Percentiles rank a stretch among this genome's conserved stretches.
phyloP scores from a whole-genome alignment of 1,284 basidiomycete species.

The Sanguinoderma infundibulare region DNA sequence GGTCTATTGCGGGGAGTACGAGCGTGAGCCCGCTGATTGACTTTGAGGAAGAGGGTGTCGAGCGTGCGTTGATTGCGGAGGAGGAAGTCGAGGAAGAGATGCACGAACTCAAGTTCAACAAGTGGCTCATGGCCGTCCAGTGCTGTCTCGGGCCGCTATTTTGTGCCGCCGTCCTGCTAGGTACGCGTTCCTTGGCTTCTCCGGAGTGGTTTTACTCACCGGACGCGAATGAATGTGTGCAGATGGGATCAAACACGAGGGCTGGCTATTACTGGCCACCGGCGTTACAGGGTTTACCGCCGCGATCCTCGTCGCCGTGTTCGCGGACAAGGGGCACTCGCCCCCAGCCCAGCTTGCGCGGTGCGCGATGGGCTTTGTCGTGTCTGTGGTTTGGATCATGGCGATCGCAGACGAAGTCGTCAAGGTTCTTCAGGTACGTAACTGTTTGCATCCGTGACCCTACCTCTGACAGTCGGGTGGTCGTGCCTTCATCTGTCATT shows the following conservation, averaged over 20 bases:
- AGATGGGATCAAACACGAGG: conserved; percentile 61
- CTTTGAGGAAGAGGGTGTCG: conserved; percentile 74
- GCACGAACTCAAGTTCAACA: conserved; percentile 73
- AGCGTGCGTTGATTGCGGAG: conserved; percentile 64
- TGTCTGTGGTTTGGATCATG: conserved; percentile 94
- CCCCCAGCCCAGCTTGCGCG: conserved; percentile 70
- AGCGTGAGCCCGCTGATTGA: conserved; percentile 55
- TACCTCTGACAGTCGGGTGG: neutral
- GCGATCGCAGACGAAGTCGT: conserved; percentile 95
- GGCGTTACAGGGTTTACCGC: conserved; percentile 57
- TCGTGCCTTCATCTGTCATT: neutral
- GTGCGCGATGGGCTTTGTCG: conserved; percentile 88
- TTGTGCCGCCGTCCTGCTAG: conserved; percentile 74
- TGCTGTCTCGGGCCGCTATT: conserved; percentile 82
- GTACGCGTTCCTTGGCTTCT: conserved; percentile 52
- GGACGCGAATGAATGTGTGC: conserved; percentile 2
- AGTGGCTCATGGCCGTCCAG: conserved; percentile 82
- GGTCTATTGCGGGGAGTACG: conserved; percentile 38
- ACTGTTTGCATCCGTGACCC: too few relatives aligned
- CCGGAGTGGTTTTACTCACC: neutral
- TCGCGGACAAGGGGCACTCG: conserved; percentile 64
- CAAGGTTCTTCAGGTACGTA: conserved; percentile 76
- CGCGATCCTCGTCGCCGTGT: conserved; percentile 61
- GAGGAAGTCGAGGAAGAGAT: conserved; percentile 68
- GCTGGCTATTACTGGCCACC: conserved; percentile 62